Evolutionary conservation across 768 basidiomycete genomes (phyloP), one percentile per base, ranked within the genome.

Genomic region (Xerocomellus intermedius): DNA sequence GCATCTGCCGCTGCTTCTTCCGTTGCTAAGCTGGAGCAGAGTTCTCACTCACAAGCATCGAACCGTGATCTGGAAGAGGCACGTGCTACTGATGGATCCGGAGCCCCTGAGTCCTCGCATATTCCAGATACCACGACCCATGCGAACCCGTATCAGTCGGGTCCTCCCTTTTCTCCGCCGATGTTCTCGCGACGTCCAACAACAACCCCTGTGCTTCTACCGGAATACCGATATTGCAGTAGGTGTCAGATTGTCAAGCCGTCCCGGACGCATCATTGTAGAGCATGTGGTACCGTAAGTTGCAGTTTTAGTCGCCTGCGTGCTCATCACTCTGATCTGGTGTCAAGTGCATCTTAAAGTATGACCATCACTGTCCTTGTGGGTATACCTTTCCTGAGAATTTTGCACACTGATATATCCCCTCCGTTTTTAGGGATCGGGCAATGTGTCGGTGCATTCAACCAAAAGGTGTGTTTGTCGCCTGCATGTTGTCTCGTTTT

Each of bases 301-400:
- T 8, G 8, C 35, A 48, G 21, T 36, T 54, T 47, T 16, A 16
- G 17, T 53, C 47, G 17, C 10, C 26, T 17, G 7, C 22, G 13
- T 33, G 51, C 7, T 36, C 32, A 24, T 33, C 24, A 3, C 9
- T 39, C 56, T 62, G 24, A 55, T n/a, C 21, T 30, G 26, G 19
- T 17, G 30, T 35, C 16, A 58, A 92, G 87, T 94, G 92, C 64
- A 77, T 94, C 7, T 68, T 94, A 44, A 87, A 83, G 67, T 94
- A 86, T 60, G 91, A 94, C 65, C 91, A 94, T 71, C 92, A 94
- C 65, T 94, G 91, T 72, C 91, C 91, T 47, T 94, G 89, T 90
- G 68, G 59, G 85, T 75, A 7, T 19, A 24, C 41, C 37, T 26
- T 52, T 50, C 39, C 14, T 44, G 52, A 33, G 33, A 38, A 16